A percentile compares a stretch with the other conserved stretches of the same genome.
Conservation (phyloP, 140 eudicot genomes). For the Bidens hawaiensis region DNA sequence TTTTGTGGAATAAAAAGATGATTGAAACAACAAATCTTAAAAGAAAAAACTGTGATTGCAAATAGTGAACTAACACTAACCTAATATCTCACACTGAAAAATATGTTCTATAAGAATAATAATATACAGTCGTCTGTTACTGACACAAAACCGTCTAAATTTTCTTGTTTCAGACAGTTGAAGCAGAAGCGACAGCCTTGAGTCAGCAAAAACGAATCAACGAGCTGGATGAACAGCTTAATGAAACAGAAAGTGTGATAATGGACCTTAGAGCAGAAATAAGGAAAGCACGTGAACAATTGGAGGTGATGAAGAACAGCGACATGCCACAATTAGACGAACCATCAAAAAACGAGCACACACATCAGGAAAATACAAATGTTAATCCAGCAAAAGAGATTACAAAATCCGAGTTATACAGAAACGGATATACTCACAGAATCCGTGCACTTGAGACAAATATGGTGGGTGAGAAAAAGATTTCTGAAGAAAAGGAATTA, state of each 20-base stretch:
- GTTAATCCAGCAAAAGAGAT: slow-evolving; percentile 20
- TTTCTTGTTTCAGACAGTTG: slow-evolving; percentile 42
- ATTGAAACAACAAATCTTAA: background rate
- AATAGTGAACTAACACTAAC: background rate
- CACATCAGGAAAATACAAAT: slow-evolving; percentile 5
- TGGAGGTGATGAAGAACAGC: slow-evolving; percentile 38
- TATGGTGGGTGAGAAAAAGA: slow-evolving; percentile 20
- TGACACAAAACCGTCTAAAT: slow-evolving; percentile 4
- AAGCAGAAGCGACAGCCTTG: slow-evolving; percentile 40
- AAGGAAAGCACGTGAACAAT: slow-evolving; percentile 35
- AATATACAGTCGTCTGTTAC: too few relatives aligned
- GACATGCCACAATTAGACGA: slow-evolving; percentile 5
- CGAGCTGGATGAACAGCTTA: slow-evolving; percentile 75
- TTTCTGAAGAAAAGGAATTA: slow-evolving; percentile 20
- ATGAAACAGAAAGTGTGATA: slow-evolving; percentile 70
- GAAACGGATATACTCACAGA: slow-evolving; percentile 66
- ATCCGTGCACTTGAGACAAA: slow-evolving; percentile 48
- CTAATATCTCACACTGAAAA: background rate
- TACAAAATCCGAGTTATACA: slow-evolving; percentile 22
- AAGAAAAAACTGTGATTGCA: background rate
- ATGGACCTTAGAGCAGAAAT: slow-evolving; percentile 66
- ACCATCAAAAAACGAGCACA: slow-evolving; percentile 18
- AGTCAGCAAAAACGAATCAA: slow-evolving; percentile 43
- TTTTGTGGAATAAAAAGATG: background rate
- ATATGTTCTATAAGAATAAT: too few relatives aligned